Evolutionary conservation across 805 yeast genomes (phyloP), one percentile per base, ranked within the genome.

Genomic region (Candida palmyrensis): DNA sequence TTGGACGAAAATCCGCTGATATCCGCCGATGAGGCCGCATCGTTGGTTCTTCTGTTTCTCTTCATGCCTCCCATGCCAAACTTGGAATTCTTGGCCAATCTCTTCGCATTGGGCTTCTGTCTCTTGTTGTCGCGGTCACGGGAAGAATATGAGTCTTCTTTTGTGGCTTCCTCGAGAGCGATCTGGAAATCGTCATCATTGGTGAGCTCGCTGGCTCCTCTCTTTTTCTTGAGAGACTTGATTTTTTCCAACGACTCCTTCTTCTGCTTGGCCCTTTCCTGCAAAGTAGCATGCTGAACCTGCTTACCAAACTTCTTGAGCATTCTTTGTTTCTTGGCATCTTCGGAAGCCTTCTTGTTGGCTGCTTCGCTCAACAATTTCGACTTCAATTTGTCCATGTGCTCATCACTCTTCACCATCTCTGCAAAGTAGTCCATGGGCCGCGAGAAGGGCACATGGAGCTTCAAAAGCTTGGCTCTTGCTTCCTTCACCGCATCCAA

Each of bases 391-490:
- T 78, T 85, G 53, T 87, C 96, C 98, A 92, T 92, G 61, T 92
- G 99, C 58, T 87, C 96, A 59, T 92, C 98, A 35, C 89, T 81
- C 67, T 92, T 92, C 39, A 88, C 85, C 98, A 92, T 92, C 63
- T 92, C 98, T 13, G 98, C 99, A 65, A 92, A 92, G 59, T 86
- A 92, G 57, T 92, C 98, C 50, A 76, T 66, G 23, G 99, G 99
- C 59, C 98, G 77, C 18, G 94, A 71, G 57, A 92, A 92, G 39
- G 96, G 87, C 20, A 90, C 78, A 52, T 81, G 80, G 44, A 84
- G 71, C 50, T 78, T 78, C 36, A 78, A 62, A 26, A 84, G 66
- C 35, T 75, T 73, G 29, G 70, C 57, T 51, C 90, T 79, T 17
- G 84, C 96, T 45, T 72, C 75, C 32, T 71, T 62, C 18, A 84